Evolutionary conservation across 495 filamentous ascomycete species (phyloP), one percentile per base, ranked within the genome.

Genomic region (Penicillium psychrofluorescens): DNA sequence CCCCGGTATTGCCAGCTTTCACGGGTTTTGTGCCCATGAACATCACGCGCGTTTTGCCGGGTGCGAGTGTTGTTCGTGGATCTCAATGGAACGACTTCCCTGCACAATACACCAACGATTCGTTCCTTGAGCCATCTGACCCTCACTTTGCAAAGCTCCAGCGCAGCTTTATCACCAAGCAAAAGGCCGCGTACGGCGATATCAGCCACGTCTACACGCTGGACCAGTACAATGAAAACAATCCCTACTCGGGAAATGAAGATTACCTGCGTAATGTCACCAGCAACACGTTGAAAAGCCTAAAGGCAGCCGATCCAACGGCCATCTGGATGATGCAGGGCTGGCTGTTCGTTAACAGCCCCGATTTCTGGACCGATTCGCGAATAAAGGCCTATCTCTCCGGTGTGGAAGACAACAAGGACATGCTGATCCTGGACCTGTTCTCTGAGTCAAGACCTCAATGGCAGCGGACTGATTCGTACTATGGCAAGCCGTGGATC

Each of bases 251-350:
- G 1, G 70, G 71, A 9, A 68, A 75, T 38, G 29, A 67, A 7
- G 59, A 49, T 11, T 76, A 76, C 45, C 58, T 78, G 11, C 57
- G 52, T 13, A 76, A 71, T 42, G 58, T 76, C 27, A 74, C 70
- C 10, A 45, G 49, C n/a, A 66, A 63, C 37, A 77, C 74, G 0
- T 67, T 60, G 59, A 45, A 55, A 11, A 64, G 62, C 35, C 52
- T 78, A 31, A 76, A 77, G 46, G 47, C 65, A 7, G 75, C 66
- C 0, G 69, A 74, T 44, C 64, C 74, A 1, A 50, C 65, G 7
- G 74, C 74, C 1, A 58, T 75, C 7, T 78, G 75, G 75, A 49
- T 77, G 38, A 74, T 78, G 71, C 75, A 78, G 48, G 75, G 72
- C 22, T 78, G 75, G 75, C 55, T 75, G 1, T 78, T 78, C 59